Conservation (phyloP, 352 stramenopile genomes). For the Globisporangium orthogonon region DNA sequence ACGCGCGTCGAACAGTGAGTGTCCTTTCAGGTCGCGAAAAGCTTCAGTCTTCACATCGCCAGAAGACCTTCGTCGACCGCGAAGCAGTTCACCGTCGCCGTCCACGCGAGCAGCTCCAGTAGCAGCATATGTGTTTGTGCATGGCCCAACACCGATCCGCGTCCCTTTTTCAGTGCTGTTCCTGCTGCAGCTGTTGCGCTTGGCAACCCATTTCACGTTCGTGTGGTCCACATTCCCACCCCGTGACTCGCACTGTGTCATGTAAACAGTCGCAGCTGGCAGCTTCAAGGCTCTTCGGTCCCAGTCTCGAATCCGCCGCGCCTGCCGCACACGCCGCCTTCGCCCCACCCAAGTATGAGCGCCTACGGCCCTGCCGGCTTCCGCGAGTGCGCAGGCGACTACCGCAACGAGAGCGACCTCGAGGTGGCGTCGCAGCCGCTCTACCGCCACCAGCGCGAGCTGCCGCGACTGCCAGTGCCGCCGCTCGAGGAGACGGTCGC, state of each 20-base stretch:
- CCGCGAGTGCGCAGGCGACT: slow-evolving; percentile 93
- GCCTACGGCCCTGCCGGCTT: slow-evolving; percentile 76
- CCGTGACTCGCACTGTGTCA: too few relatives aligned
- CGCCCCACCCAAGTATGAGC: background rate
- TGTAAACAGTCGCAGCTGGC: background rate
- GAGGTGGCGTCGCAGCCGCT: slow-evolving; percentile 44
- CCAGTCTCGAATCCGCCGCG: background rate
- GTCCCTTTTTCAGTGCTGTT: too few relatives aligned
- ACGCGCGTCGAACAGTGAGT: background rate
- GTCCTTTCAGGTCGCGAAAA: background rate
- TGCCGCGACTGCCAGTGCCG: slow-evolving; percentile 91
- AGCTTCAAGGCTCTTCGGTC: background rate
- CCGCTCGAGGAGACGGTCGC: slow-evolving; percentile 84
- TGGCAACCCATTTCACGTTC: too few relatives aligned
- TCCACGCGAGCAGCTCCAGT: background rate
- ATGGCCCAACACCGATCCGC: too few relatives aligned
- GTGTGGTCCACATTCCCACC: too few relatives aligned
- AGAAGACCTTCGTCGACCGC: background rate
- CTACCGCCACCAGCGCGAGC: slow-evolving; percentile 76
- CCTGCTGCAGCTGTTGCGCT: too few relatives aligned
- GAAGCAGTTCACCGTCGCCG: background rate
- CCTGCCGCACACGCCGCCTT: background rate
- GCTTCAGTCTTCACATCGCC: too few relatives aligned
- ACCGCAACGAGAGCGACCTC: slow-evolving; percentile 67
- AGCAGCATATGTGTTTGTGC: too few relatives aligned